phyloP scores from a whole-genome alignment of 2,329 filamentous ascomycete species.

The Bipolaris cookei region DNA sequence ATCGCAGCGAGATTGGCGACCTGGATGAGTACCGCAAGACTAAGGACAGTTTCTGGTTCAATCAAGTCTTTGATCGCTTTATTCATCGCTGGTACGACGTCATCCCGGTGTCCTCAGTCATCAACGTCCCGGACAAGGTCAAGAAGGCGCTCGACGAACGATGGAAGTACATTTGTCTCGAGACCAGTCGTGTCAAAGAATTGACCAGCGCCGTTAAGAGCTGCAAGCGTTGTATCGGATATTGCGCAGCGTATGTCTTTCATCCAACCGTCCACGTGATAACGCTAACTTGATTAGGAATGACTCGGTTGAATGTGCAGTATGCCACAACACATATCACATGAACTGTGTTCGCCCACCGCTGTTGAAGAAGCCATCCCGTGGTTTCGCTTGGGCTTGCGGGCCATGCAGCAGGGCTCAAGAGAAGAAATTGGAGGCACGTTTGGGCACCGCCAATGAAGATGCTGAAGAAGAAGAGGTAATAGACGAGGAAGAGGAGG shows the following conservation, averaged over 20 bases:
- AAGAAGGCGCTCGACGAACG: conserved; percentile 95
- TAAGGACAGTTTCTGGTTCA: conserved; percentile 93
- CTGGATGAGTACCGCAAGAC: conserved; percentile 83
- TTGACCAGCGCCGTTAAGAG: conserved; percentile 93
- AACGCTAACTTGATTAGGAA: conserved; percentile 62
- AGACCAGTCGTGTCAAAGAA: conserved; percentile 92
- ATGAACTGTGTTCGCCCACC: conserved; percentile 97
- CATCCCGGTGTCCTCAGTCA: conserved; percentile 87
- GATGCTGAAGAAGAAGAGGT: conserved; percentile 69
- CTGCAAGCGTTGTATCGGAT: conserved; percentile 90
- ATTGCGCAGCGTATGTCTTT: conserved; percentile 81
- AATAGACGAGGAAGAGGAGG: conserved; percentile 74
- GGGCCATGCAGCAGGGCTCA: conserved; percentile 95
- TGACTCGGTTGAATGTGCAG: conserved; percentile 96
- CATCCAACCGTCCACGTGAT: conserved; percentile 2
- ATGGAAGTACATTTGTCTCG: conserved; percentile 95
- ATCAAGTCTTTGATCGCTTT: conserved; percentile 96
- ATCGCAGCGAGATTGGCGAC: conserved; percentile 83
- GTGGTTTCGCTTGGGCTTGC: conserved; percentile 98
- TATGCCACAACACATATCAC: conserved; percentile 94
- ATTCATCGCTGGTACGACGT: conserved; percentile 98
- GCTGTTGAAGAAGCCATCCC: conserved; percentile 91
- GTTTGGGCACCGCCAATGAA: conserved; percentile 62
- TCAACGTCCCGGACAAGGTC: conserved; percentile 94
- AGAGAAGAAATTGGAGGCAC: conserved; percentile 87